Base-by-base conservation (phyloP, 2,329 filamentous ascomycete genomes). In the Hymenoscyphus occultus region DNA sequence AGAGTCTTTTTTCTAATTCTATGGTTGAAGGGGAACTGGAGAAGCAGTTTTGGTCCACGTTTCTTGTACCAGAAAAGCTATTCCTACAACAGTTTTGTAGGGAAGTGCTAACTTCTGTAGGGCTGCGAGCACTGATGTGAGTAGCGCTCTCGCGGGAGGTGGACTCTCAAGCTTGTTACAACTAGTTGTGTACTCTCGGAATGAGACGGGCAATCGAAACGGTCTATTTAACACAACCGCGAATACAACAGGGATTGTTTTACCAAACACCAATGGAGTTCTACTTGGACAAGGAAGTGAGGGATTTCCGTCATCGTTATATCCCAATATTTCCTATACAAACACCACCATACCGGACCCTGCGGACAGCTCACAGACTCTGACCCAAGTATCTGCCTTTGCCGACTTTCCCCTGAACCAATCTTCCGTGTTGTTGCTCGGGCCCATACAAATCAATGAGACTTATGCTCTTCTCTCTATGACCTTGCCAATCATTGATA, bases 401-500 rank as follows among this genome's bases (percentile, higher is more conserved):
- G 7, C 67, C 6, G 71, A 72, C 39, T 74, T 72, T 56, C 75
- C 75, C 0, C 75, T 88, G 14, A 78, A 80, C 54, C 69, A 72
- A 19, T 76, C 76, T n/a, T 80, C 78, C 5, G 86, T 86, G 0
- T 80, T 97, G n/a, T 78, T 97, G 1, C 82, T 95, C 0, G 93
- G 93, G 0, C 93, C 93, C 0, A 81, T 91, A 64, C 80, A 85
- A 31, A 66, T 72, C 42, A 86, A 96, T 74, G 79, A 84, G 56
- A 86, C 86, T 0, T 90, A 90, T 68, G 90, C 91, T 28, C 79
- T 97, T 12, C 76, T 96, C 13, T 97, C 93, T 2, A 80, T 96
- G 65, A 96, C 93, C 0, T 78, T 94, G 16, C 91, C 93, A 0
- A 86, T 97, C 62, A 84, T 91, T 66, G 87, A 90, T 74, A 90